Base-by-base conservation (phyloP, 139 green algal genomes). In the Closterium sp. region DNA sequence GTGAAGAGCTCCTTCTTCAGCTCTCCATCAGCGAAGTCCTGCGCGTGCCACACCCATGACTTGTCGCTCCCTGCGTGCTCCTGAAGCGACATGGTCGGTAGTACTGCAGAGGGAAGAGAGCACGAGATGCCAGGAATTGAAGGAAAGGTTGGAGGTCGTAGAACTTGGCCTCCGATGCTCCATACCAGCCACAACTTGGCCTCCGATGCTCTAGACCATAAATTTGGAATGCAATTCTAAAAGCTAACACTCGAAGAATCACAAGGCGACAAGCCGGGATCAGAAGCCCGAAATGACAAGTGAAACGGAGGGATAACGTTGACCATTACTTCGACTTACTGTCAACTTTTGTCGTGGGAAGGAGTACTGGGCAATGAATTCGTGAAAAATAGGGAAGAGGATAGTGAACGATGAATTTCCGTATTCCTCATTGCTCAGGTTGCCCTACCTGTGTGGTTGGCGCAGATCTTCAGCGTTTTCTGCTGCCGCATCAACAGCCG, bases 401-500 rank as follows among this genome's bases (percentile, higher is more conserved):
- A 28, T 28, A 19, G 55, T 76, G 16, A 55, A 76, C 55, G 55
- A 28, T 76, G 55, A 76, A 28, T 25, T 16, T 76, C 16, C 12
- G 55, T 3, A 76, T 76, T 28, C 55, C n/a, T n/a, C n/a, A n/a
- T n/a, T n/a, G 4, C 2, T 76, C 12, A 3, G 12, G 55, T 76
- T 76, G 55, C 55, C 55, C 55, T 76, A 76, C 55, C 55, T 76
- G 12, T 76, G 34, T 94, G 92, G 96, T 99, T 99, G 23, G 96
- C 97, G 25, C 98, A 96, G 85, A 99, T 98, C 96, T 99, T 99
- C 2, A 99, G 94, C n/a, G 97, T 99, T 96, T 99, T 98, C 85
- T 99, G 97, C 92, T 98, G 96, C 9, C 98, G 95, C 97, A 99
- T 99, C 7, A 99, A 94, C 87, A 99, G 94, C 25, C 98, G 96